phyloP scores from a whole-genome alignment of 2,329 filamentous ascomycete genomes.

The Plenodomus lindquistii region DNA sequence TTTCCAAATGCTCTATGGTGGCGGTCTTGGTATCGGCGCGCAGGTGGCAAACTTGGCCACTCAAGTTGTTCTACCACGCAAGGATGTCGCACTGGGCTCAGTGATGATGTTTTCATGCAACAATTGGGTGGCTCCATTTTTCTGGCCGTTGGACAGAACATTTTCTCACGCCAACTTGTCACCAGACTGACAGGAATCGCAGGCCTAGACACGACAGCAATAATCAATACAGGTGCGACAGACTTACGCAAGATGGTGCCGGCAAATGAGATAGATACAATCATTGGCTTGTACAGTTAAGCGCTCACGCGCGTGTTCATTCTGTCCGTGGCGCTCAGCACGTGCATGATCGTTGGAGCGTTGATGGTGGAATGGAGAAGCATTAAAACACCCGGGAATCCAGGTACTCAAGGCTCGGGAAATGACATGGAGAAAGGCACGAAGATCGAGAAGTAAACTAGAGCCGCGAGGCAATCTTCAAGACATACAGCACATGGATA shows the following conservation, averaged over 20 bases:
- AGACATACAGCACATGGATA: no score
- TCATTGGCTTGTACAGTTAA: conserved; percentile 66
- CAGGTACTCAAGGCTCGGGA: neutral
- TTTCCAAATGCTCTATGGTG: conserved; percentile 33
- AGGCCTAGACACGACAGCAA: conserved; percentile 17
- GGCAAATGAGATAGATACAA: conserved; percentile 52
- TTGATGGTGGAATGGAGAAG: conserved; percentile 65
- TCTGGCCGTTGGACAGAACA: conserved; percentile 50
- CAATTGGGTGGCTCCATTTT: conserved; percentile 54
- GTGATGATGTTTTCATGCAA: conserved; percentile 49
- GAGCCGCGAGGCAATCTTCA: no score
- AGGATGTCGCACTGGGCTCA: conserved; percentile 43
- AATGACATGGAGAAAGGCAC: neutral
- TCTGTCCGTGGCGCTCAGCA: conserved; percentile 59
- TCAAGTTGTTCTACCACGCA: conserved; percentile 45
- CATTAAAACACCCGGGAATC: conserved; percentile 43
- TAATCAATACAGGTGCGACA: conserved; percentile 54
- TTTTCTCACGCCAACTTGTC: conserved; percentile 29
- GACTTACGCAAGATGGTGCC: conserved; percentile 60
- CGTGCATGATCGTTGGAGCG: conserved; percentile 58
- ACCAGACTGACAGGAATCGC: conserved; percentile 23
- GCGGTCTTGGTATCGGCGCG: conserved; percentile 50
- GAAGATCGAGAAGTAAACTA: neutral
- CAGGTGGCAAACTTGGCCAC: conserved; percentile 47
- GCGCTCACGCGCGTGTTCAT: conserved; percentile 62